Evolutionary conservation across 768 basidiomycete species (phyloP), one percentile per base, ranked within the genome.

Genomic region (Gymnopilus junonius): DNA sequence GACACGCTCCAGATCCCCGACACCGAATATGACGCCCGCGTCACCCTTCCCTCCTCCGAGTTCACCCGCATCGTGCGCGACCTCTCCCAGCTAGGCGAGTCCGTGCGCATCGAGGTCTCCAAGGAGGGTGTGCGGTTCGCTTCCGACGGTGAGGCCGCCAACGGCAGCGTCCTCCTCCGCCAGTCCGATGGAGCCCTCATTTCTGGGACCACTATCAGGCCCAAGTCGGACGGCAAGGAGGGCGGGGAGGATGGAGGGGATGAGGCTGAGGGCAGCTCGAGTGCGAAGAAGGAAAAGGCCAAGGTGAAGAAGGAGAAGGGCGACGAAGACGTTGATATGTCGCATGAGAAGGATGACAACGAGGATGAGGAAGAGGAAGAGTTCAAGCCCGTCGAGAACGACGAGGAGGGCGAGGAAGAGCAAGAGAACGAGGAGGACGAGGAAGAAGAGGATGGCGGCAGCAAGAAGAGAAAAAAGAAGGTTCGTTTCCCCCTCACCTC

Each of bases 1-100:
- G 97, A 99, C 77, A 89, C 87, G 46, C 90, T 99, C 55, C 91
- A 91, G 51, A 99, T 99, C 71, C 97, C 97, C 15, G 96, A 98
- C 66, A 99, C 97, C 2, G 92, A 96, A 54, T 99, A 99, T 76
- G 97, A 99, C 70, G 94, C 94, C 3, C 90, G 91, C 59, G 89
- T 99, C 51, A 89, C 89, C 20, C 89, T 99, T 87, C 85, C 92
- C 8, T 86, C 95, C 0, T 62, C 81, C 35, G 97, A 99, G 75
- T 99, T 99, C 72, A 78, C 88, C 27, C 89, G 96, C 56, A 98
- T 99, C 73, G 94, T 97, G 53, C 89, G 93, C 55, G 97, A 99
- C 75, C 85, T 99, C 23, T 88, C 90, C 6, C 85, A 87, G 57
- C 85, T 99, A 8, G 97, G 97, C 61, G 97, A 99, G 80, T 89